Evolutionary conservation across 495 filamentous ascomycete species (phyloP).

Genomic region (Neurospora sp.): DNA sequence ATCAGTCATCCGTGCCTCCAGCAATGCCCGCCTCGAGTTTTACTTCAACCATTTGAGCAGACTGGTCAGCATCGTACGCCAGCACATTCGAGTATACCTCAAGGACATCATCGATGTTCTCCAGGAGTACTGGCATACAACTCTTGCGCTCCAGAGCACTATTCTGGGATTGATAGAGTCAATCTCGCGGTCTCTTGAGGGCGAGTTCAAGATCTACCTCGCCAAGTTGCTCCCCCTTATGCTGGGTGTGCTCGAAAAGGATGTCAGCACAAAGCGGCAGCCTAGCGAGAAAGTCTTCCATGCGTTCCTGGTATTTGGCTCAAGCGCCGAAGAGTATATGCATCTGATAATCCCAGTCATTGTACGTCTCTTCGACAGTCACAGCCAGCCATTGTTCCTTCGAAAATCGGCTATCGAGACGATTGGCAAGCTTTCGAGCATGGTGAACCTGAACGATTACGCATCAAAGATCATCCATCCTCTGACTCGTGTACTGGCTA

Average conservation of each 20-base stretch:
- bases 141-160: slow-evolving; percentile 70
- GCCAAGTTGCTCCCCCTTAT: slow-evolving; percentile 81
- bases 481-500: slow-evolving; percentile 65
- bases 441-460: slow-evolving; percentile 96
- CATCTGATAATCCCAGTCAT: slow-evolving; percentile 97
- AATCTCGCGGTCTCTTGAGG: slow-evolving; percentile 84
- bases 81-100: slow-evolving; percentile 86
- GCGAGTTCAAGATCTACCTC: slow-evolving; percentile 93
- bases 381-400: slow-evolving; percentile 62
- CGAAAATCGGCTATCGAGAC: slow-evolving; percentile 90
- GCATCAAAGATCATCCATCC: slow-evolving; percentile 92
- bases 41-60: slow-evolving; percentile 95
- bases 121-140: slow-evolving; percentile 74
- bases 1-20: slow-evolving; percentile 67
- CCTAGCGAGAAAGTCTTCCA: slow-evolving; percentile 87
- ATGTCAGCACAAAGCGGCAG: slow-evolving; percentile 56
- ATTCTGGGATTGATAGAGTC: slow-evolving; percentile 87
- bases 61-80: slow-evolving; percentile 86
- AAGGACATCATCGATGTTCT: slow-evolving; percentile 74
- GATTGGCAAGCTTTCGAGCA: slow-evolving; percentile 82
- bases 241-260: slow-evolving; percentile 85
- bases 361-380: slow-evolving; percentile 80
- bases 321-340: slow-evolving; percentile 96
- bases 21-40: slow-evolving; percentile 65
- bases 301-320: slow-evolving; percentile 91